phyloP scores from a whole-genome alignment of 805 yeast genomes.

The Jamesozyma rosinii region DNA sequence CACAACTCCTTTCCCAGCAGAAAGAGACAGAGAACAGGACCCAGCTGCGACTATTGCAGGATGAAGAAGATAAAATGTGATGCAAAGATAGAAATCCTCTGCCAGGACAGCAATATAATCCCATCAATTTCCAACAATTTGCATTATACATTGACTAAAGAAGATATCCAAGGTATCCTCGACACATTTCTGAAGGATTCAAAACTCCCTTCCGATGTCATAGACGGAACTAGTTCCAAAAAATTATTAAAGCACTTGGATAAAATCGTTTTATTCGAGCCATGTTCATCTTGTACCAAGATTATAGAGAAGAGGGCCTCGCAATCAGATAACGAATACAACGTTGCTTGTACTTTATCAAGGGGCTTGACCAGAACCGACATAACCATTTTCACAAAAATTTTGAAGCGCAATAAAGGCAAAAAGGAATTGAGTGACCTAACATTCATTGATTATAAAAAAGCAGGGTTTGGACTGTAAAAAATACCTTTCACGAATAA shows the following conservation, averaged over 20 bases:
- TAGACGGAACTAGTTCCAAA: background rate
- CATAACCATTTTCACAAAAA: conserved; percentile 17
- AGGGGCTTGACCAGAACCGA: conserved; percentile 51
- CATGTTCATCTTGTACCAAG: conserved; percentile 47
- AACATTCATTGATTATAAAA: conserved; percentile 14
- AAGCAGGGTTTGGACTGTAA: conserved; percentile 12
- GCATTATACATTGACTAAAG: conserved; percentile 8
- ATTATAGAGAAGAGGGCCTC: conserved; percentile 5
- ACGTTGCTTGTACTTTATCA: conserved; percentile 33
- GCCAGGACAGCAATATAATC: conserved; percentile 19
- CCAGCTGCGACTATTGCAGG: conserved; percentile 66
- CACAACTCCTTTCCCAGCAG: background rate
- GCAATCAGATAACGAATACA: background rate
- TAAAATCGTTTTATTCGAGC: conserved; percentile 39
- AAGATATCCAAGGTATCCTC: conserved; percentile 6
- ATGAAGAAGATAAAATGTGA: conserved; percentile 64
- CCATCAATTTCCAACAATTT: conserved; percentile 14
- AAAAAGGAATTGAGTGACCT: conserved; percentile 5
- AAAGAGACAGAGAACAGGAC: conserved; percentile 58
- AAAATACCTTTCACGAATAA: too few relatives aligned
- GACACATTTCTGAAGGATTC: conserved; percentile 1
- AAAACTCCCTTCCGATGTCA: conserved; percentile 1
- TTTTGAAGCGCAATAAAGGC: conserved; percentile 2
- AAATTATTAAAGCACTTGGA: conserved; percentile 22
- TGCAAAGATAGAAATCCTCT: conserved; percentile 45